phyloP scores from a whole-genome alignment of 352 stramenopile species.

The Phytopythium mirpurense region DNA sequence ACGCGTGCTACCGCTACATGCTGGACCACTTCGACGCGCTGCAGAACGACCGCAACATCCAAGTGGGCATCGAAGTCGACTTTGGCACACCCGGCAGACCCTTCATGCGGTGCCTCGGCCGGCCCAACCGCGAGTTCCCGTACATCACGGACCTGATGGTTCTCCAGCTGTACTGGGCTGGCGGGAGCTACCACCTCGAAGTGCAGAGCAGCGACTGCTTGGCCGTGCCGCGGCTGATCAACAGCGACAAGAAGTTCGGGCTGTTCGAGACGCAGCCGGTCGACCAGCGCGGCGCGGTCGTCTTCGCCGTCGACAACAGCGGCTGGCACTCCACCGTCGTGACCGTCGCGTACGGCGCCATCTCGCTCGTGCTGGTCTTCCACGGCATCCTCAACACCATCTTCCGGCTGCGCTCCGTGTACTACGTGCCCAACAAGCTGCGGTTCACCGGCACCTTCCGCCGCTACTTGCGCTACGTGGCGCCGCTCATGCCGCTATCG shows the following conservation, averaged over 20 bases:
- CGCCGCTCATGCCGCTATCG: constrained; percentile 40
- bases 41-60: constrained; percentile 24
- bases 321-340: constrained; percentile 35
- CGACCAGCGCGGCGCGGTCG: constrained; percentile 33
- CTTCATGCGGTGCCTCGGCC: constrained; percentile 45
- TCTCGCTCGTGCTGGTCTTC: constrained; percentile 39
- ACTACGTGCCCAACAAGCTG: constrained; percentile 37
- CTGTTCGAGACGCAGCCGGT: constrained; percentile 39
- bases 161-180: constrained; percentile 48
- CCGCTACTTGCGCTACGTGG: constrained; percentile 27
- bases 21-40: constrained; percentile 43
- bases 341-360: constrained; percentile 33
- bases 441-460: constrained; percentile 26
- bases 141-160: constrained; percentile 65
- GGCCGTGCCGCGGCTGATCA: constrained; percentile 32
- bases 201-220: constrained; percentile 52
- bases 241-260: constrained; percentile 34
- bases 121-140: constrained; percentile 29
- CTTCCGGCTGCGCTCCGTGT: constrained; percentile 30
- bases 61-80: constrained; percentile 32
- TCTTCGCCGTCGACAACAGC: constrained; percentile 34
- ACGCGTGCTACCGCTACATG: constrained; percentile 42
- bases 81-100: constrained; percentile 38
- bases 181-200: constrained; percentile 40
- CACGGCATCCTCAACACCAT: constrained; percentile 42